Percentiles rank a stretch among this genome's conserved stretches.
Evolutionary conservation across 805 yeast genomes (phyloP).

Genomic region (Pichia pseudocactophila): DNA sequence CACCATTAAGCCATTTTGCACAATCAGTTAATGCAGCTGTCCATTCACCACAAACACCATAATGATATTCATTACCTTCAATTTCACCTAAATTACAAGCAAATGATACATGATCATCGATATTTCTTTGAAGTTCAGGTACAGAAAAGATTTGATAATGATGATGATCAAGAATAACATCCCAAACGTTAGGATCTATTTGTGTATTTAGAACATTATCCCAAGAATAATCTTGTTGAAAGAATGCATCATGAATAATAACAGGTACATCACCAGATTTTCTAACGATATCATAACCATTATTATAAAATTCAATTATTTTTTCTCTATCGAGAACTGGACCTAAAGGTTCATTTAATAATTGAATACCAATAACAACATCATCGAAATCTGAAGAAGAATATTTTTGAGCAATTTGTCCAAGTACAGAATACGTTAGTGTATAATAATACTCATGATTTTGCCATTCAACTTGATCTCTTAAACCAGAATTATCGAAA

Average conservation of each 20-base stretch:
- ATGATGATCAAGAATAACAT: conserved; percentile 79
- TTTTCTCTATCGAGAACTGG: conserved; percentile 49
- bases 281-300: conserved; percentile 62
- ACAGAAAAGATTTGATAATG: conserved; percentile 78
- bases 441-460: conserved; percentile 34
- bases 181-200: conserved; percentile 32
- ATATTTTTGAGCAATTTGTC: conserved; percentile 50
- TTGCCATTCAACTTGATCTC: conserved; percentile 56
- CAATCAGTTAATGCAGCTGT: conserved; percentile 90
- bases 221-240: conserved; percentile 48
- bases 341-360: conserved; percentile 86
- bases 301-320: conserved; percentile 48
- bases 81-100: conserved; percentile 37
- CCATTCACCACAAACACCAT: conserved; percentile 84
- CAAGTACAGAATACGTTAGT: conserved; percentile 48
- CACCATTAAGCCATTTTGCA: conserved; percentile 83
- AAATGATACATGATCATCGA: conserved; percentile 57
- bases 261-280: conserved; percentile 32
- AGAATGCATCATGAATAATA: conserved; percentile 74
- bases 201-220: conserved; percentile 40
- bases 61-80: conserved; percentile 46
- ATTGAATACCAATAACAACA: conserved; percentile 74
- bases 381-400: conserved; percentile 53
- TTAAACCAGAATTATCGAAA: conserved; percentile 84
- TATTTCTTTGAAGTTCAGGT: conserved; percentile 46